Evolutionary conservation across 192 early-diverging fungal genomes (phyloP).

Genomic region (Gigaspora rosea): DNA sequence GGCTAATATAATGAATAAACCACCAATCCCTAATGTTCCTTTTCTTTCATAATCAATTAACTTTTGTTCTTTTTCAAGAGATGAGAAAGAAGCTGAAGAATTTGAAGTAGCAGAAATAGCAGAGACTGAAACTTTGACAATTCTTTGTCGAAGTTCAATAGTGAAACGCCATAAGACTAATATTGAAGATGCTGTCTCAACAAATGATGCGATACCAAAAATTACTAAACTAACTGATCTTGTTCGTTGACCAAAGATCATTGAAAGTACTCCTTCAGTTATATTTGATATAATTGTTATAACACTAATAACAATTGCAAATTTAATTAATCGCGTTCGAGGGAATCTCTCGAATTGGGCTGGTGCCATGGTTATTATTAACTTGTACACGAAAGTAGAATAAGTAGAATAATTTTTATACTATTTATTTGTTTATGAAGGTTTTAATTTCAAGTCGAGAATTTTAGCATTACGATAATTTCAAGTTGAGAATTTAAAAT

Average conservation of each 20-base stretch:
- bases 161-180: not conserved
- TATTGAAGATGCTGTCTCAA: not conserved
- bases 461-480: too few species aligned
- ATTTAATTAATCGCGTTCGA: not conserved
- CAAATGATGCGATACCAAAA: not conserved
- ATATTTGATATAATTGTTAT: not conserved
- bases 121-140: not conserved
- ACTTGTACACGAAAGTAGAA: too few species aligned
- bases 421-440: too few species aligned
- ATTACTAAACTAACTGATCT: not conserved
- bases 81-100: too few species aligned
- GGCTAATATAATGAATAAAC: conserved; percentile 13
- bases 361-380: too few species aligned
- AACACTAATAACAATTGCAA: not conserved
- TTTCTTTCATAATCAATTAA: conserved; percentile 11
- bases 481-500: too few species aligned
- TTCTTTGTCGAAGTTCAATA: not conserved
- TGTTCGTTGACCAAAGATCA: not conserved
- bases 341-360: not conserved
- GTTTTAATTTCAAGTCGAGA: too few species aligned
- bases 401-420: too few species aligned
- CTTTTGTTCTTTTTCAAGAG: too few species aligned
- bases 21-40: conserved; percentile 19
- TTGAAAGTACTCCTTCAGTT: not conserved
- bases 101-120: not conserved